Evolutionary conservation across 1,139 yeast genomes (phyloP).

Genomic region (Debaryomyces coudertii): DNA sequence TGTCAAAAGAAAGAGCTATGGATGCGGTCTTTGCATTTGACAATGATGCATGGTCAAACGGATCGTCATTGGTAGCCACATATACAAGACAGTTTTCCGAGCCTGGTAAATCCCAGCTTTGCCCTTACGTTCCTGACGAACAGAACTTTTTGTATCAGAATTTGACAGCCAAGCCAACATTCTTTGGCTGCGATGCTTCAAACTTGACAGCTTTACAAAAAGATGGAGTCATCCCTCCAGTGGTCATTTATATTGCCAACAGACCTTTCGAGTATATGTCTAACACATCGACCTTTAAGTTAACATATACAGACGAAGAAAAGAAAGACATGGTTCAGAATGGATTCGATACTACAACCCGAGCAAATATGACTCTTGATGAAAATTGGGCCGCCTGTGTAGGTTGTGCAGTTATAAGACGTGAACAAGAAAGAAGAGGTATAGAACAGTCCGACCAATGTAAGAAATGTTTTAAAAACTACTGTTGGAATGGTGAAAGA

Average conservation of each 20-base stretch:
- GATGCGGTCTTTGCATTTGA: conserved; percentile 45
- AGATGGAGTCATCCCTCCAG: conserved; percentile 40
- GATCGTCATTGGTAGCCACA: conserved; percentile 37
- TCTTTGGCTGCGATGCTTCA: conserved; percentile 48
- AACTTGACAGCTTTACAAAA: conserved; percentile 39
- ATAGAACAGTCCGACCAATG: conserved; percentile 43
- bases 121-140: conserved; percentile 80
- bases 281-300: conserved; percentile 40
- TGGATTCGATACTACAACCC: conserved; percentile 39
- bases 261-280: conserved; percentile 43
- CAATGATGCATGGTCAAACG: conserved; percentile 37
- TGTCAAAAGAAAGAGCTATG: conserved; percentile 38
- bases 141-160: conserved; percentile 53
- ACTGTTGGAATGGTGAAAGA: conserved; percentile 46
- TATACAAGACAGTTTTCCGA: conserved; percentile 65
- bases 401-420: conserved; percentile 46
- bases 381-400: conserved; percentile 44
- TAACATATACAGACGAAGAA: conserved; percentile 36
- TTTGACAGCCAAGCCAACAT: conserved; percentile 46
- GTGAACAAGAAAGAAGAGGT: conserved; percentile 47
- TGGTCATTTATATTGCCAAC: conserved; percentile 44
- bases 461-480: conserved; percentile 38
- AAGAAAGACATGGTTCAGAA: conserved; percentile 42
- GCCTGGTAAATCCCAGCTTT: conserved; percentile 61
- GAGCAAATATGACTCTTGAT: conserved; percentile 39